Conservation (phyloP, 225 moss, liverwort and hornwort species). For the Takakia lepidozioides region DNA sequence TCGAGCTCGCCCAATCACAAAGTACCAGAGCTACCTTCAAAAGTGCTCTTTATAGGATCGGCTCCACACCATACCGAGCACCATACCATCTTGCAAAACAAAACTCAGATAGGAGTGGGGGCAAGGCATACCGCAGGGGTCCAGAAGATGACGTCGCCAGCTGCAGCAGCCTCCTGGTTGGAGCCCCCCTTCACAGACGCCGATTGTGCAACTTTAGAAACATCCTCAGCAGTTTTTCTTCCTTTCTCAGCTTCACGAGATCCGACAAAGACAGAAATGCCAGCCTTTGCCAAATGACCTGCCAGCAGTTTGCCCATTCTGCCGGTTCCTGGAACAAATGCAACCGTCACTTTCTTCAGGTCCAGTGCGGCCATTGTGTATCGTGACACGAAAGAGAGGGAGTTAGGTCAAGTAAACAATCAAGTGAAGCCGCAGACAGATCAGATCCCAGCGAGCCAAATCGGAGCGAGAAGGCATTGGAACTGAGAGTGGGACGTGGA, state of each 20-base stretch:
- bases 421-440: no score
- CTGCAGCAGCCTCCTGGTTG: constrained; percentile 4
- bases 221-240: not conserved
- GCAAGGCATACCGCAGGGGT: not conserved
- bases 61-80: no score
- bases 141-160: constrained; percentile 5
- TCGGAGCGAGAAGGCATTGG: no score
- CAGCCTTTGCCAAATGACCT: not conserved
- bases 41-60: no score
- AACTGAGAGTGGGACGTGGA: no score
- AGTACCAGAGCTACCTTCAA: no score
- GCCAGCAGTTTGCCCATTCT: not conserved
- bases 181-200: not conserved
- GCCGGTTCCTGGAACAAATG: constrained; percentile 1
- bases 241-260: constrained; percentile 1
- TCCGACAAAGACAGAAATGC: not conserved
- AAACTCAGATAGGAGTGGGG: no score
- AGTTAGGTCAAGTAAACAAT: no score
- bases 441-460: no score
- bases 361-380: constrained; percentile 4
- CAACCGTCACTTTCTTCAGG: not conserved
- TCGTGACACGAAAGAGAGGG: not conserved
- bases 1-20: no score
- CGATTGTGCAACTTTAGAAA: not conserved
- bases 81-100: no score